Conservation (phyloP, 2,329 filamentous ascomycete species). For the Diplocarpon mali region DNA sequence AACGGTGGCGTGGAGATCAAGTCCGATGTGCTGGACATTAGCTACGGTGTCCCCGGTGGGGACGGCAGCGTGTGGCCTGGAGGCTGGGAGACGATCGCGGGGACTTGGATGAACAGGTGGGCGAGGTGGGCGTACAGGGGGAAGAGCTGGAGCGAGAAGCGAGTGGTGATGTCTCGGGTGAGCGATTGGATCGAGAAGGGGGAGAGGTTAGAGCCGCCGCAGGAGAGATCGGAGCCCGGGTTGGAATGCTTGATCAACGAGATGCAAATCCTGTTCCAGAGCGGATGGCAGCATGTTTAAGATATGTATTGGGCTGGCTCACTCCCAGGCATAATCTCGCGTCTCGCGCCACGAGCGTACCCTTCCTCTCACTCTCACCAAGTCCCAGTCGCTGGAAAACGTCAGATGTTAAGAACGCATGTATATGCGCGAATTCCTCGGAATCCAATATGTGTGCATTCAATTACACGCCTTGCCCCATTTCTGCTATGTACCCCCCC, state of each 20-base stretch:
- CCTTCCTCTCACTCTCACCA: no score
- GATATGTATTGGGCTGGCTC: background rate
- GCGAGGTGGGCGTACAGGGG: constrained; percentile 33
- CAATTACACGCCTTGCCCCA: background rate
- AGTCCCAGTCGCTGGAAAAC: background rate
- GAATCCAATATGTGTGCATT: no score
- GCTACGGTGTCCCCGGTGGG: background rate
- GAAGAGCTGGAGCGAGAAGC: constrained; percentile 21
- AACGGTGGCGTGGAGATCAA: constrained; percentile 27
- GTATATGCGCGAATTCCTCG: no score
- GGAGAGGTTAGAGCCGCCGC: constrained; percentile 24
- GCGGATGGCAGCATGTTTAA: constrained; percentile 44
- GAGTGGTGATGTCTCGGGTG: constrained; percentile 16
- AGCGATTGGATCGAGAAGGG: constrained; percentile 20
- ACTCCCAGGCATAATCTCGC: no score
- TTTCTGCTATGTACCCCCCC: background rate
- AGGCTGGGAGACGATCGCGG: constrained; percentile 8
- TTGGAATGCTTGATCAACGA: constrained; percentile 46
- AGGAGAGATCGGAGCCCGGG: constrained; percentile 32
- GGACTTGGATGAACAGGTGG: constrained; percentile 44
- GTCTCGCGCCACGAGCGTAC: no score
- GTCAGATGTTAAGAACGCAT: background rate
- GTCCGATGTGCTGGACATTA: constrained; percentile 1
- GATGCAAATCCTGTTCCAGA: constrained; percentile 46
- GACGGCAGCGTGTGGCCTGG: constrained; percentile 18